Base-by-base conservation (phyloP, 2,329 filamentous ascomycete genomes). In the Cephalotrichum gorgonifer region DNA sequence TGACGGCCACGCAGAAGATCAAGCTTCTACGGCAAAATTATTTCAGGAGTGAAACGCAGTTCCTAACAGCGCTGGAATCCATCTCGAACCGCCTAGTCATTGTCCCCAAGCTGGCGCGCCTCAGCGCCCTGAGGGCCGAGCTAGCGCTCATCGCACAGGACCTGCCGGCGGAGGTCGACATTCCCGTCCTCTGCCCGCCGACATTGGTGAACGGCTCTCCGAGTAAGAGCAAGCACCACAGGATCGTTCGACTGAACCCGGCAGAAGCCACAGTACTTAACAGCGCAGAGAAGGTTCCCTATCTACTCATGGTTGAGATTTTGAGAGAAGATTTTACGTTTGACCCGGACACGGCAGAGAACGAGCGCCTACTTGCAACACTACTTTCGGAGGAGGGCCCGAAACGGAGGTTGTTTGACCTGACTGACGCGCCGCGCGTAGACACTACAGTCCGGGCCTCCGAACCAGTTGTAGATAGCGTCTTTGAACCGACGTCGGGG, bases 211-310 rank as follows among this genome's bases (percentile, higher is more conserved):
- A 87, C 63, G 85, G 87, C 22, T 76, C 79, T n/a, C 79, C 86
- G 2, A 79, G 83, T 25, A 82, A 80, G 60, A 90, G 86, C 59
- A 79, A 78, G 49, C 88, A 93, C 62, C 87, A 93, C 60, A 80
- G 87, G 31, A 88, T 93, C 51, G 86, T 93, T 43, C 79, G 87
- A 33, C 73, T 93, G 45, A 93, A 90, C 58, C 88, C 87, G 6
- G 85, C 86, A 2, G 87, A 93, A 64, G 83, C 87, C 6, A 91
- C 87, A 1, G 88, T 90, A 49, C 68, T 93, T 47, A 93, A 93
- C 64, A 93, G 87, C 61, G 87, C 87, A 4, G 86, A 93, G 62
- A 86, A 89, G 61, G 87, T 93, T 42, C 87, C 87, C 1, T 93
- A 89, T 64, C 66, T 93, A 45, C 73, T 93, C 26, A 90, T 93